These are phyloP conservation scores for Afroboletus lepidellus DNA, from an alignment of 1,284 basidiomycete species.

Conservation along the genomic window DNA sequence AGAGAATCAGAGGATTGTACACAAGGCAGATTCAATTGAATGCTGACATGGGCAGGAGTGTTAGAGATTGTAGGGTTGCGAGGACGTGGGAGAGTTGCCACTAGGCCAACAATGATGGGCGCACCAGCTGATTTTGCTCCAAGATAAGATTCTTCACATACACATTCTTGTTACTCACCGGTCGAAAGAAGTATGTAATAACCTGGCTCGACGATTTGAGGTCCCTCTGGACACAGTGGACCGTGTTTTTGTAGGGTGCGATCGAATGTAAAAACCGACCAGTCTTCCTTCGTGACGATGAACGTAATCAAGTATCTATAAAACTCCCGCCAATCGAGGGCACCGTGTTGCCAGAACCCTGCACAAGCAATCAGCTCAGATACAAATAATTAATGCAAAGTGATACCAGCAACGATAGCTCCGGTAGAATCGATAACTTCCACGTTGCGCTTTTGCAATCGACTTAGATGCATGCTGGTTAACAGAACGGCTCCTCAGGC, in stretches of 20 bases:
- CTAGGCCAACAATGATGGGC: background rate
- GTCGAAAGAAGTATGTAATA: background rate
- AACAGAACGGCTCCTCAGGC: too few species aligned
- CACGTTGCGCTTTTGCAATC: background rate
- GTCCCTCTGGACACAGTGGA: background rate
- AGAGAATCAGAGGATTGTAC: background rate
- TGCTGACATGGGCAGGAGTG: background rate
- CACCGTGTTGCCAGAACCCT: conserved; percentile 4
- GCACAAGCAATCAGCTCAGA: background rate
- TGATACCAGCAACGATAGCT: background rate
- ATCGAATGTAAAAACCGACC: background rate
- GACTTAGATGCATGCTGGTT: too few species aligned
- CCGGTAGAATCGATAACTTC: background rate
- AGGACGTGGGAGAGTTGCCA: background rate
- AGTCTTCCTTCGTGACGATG: conserved; percentile 1
- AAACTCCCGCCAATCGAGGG: background rate
- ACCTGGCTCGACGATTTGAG: background rate
- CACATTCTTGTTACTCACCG: background rate
- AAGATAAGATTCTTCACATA: background rate
- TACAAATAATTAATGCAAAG: background rate
- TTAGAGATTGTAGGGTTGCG: background rate
- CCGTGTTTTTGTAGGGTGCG: background rate
- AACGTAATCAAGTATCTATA: background rate
- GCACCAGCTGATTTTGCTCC: background rate
- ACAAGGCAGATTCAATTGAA: conserved; percentile 9